Conservation (phyloP, 257 asterid species). For the Echites panduratus region DNA sequence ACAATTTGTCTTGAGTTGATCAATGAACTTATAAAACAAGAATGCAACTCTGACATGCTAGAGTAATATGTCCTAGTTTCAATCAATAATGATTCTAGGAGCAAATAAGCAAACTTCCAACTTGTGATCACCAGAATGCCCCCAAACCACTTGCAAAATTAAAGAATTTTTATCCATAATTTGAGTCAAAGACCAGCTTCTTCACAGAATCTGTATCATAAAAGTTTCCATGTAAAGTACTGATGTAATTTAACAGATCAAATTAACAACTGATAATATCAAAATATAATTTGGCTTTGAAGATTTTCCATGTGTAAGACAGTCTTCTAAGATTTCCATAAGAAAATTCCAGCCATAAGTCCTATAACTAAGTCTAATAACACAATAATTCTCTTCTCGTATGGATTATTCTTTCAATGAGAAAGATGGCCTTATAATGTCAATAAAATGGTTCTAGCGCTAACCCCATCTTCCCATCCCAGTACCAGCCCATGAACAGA, state of each 20-base stretch:
- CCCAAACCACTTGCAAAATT: neutral
- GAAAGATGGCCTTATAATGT: neutral
- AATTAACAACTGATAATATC: neutral
- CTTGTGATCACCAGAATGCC: neutral
- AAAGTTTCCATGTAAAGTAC: neutral
- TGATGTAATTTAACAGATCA: neutral
- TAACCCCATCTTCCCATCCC: neutral
- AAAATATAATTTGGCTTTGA: no score
- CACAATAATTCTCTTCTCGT: neutral
- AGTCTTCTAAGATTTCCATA: neutral
- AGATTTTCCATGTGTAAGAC: neutral
- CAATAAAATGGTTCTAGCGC: constrained; percentile 2
- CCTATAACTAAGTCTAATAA: neutral
- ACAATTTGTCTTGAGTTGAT: neutral
- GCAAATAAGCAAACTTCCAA: neutral
- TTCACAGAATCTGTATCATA: neutral
- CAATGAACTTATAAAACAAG: neutral
- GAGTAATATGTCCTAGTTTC: neutral
- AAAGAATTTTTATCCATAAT: neutral
- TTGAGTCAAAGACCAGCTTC: neutral
- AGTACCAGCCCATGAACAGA: neutral
- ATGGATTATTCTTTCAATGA: neutral
- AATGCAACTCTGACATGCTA: neutral
- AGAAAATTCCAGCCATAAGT: neutral
- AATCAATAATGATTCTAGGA: neutral